phyloP scores from a whole-genome alignment of 805 yeast genomes.

The Kregervanrija pseudodelftensis region DNA sequence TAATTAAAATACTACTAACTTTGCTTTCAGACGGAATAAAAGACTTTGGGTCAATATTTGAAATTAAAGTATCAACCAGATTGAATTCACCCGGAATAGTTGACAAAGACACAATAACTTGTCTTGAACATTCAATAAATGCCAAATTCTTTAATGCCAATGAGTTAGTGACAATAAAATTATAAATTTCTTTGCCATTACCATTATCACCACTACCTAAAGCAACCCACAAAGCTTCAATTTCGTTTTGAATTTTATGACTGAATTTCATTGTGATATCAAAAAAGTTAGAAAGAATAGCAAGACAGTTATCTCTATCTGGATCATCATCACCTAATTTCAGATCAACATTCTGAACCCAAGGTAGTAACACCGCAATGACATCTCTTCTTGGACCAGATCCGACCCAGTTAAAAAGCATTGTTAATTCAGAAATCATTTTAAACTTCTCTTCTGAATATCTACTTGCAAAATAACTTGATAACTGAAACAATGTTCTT shows the following conservation, averaged over 20 bases:
- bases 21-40: conserved; percentile 61
- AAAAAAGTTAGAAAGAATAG: conserved; percentile 75
- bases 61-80: conserved; percentile 55
- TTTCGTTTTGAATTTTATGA: conserved; percentile 70
- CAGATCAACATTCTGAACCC: conserved; percentile 82
- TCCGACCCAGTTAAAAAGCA: conserved; percentile 55
- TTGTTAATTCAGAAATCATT: conserved; percentile 66
- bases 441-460: conserved; percentile 54
- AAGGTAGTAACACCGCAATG: conserved; percentile 74
- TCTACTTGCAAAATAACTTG: conserved; percentile 59
- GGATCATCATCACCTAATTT: conserved; percentile 27
- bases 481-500: conserved; percentile 73
- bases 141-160: conserved; percentile 61
- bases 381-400: conserved; percentile 66
- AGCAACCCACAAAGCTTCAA: conserved; percentile 94
- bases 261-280: conserved; percentile 80
- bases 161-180: conserved; percentile 61
- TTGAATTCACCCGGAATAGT: conserved; percentile 42
- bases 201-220: conserved; percentile 69
- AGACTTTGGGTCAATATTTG: conserved; percentile 70
- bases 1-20: conserved; percentile 9
- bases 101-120: conserved; percentile 73
- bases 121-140: conserved; percentile 74
- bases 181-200: conserved; percentile 59
- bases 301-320: conserved; percentile 34